Base-by-base conservation (phyloP, 2,329 filamentous ascomycete genomes). In the Thelonectria rubi region DNA sequence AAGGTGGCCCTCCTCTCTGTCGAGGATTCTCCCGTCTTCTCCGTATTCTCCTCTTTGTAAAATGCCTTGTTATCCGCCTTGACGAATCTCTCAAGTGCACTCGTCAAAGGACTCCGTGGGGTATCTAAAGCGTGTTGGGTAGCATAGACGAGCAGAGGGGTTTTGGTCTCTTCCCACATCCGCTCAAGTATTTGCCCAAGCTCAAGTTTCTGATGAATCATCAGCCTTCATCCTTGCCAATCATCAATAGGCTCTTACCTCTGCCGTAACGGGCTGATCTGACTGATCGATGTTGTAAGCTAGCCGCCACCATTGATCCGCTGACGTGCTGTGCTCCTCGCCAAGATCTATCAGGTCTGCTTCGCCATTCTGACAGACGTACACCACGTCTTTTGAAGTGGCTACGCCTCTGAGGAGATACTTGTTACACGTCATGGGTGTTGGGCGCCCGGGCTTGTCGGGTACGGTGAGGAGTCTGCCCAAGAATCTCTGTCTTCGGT, bases 241-340 rank as follows among this genome's bases (percentile, higher is more conserved):
- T 20, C 10, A 15, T n/a, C 24, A 12, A 43, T 30, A 20, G 14
- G 7, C 5, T 47, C 77, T 52, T 77, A 86, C 84, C 79, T 86
- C 81, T 15, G 81, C 75, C 64, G 76, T 80, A 26, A 82, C 75
- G n/a, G 82, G 80, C 49, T 37, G 34, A 3, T 77, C 74, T 6
- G 75, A 67, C 11, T 78, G 78, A 15, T 74, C 68, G 12, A 76
- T 69, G 20, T 72, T 70, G 63, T 81, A 84, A 37, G 79, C 75
- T 47, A 87, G 74, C 64, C 80, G 80, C 85, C 85, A 87, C 85
- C 85, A 87, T 68, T 86, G 84, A 54, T 86, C 83, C 15, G 63
- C 64, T 4, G 70, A 60, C 20, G 68, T 64, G 24, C 64, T 65
- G 3, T 74, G 53, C 4, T 64, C 60, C 32, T 76, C 78, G 1